Conservation (phyloP, 129 eudicot species). For the Chrysanthemum makinoi region DNA sequence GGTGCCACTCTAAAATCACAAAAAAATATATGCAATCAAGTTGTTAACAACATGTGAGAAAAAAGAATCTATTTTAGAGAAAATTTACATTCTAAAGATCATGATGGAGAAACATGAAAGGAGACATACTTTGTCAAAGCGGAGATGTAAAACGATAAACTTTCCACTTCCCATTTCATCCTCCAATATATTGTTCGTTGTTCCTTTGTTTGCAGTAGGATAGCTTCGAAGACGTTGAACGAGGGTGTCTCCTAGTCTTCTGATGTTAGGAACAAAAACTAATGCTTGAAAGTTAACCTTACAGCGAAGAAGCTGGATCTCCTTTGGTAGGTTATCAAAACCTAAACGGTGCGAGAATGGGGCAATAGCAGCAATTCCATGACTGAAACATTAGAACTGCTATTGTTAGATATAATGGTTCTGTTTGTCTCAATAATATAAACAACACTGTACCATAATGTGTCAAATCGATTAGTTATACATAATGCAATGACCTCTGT, state of each 20-base stretch:
- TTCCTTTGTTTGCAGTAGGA: constrained; percentile 29
- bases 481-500: too few species aligned
- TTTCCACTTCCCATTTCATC: constrained; percentile 71
- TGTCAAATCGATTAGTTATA: too few species aligned
- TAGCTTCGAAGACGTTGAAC: constrained; percentile 61
- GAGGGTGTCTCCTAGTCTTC: constrained; percentile 61
- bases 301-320: constrained; percentile 81
- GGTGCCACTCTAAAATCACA: not conserved
- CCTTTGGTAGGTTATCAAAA: constrained; percentile 72
- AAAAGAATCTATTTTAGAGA: too few species aligned
- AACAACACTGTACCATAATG: too few species aligned
- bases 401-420: too few species aligned
- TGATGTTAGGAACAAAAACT: constrained; percentile 65
- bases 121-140: constrained; percentile 82
- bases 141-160: constrained; percentile 87
- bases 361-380: constrained; percentile 92
- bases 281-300: constrained; percentile 55
- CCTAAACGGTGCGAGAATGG: constrained; percentile 98
- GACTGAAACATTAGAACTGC: constrained; percentile 39
- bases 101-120: not conserved
- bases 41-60: not conserved
- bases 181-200: constrained; percentile 19
- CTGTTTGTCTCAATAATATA: too few species aligned
- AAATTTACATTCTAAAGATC: too few species aligned
- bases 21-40: not conserved